A percentile compares a stretch with the other conserved stretches of the same genome.
Evolutionary conservation across 2,329 filamentous ascomycete genomes (phyloP).

Genomic region (Lecanicillium sp.): DNA sequence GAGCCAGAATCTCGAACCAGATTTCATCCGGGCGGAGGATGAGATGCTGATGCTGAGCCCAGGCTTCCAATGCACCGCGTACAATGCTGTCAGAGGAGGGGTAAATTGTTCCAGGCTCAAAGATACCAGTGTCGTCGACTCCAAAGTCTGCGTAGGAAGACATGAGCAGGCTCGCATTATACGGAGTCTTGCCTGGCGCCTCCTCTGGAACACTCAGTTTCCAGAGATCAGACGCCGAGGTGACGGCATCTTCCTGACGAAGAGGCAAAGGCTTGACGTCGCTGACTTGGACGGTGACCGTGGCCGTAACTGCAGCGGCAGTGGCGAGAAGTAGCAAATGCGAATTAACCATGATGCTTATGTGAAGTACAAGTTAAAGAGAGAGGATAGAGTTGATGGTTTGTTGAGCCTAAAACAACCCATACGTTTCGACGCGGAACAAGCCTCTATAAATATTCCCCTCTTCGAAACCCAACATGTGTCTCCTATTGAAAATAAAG

Average conservation of each 20-base stretch:
- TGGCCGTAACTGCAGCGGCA: constrained; percentile 5
- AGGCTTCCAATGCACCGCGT: constrained; percentile 35
- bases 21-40: constrained; percentile 44
- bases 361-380: no score
- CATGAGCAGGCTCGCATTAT: constrained; percentile 17
- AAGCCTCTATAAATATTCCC: no score
- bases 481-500: no score
- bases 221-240: constrained; percentile 21
- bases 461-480: no score
- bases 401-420: no score
- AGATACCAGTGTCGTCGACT: constrained; percentile 8
- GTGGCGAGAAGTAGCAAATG: constrained; percentile 4
- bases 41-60: constrained; percentile 41
- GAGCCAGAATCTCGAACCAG: constrained; percentile 45
- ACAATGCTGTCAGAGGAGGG: constrained; percentile 32
- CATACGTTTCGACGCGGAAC: no score
- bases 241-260: constrained; percentile 12
- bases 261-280: constrained; percentile 20
- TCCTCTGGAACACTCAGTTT: constrained; percentile 25
- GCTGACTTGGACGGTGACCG: constrained; percentile 16
- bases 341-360: no score
- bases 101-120: constrained; percentile 14
- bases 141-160: constrained; percentile 19
- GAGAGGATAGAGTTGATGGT: no score
- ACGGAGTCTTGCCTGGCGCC: constrained; percentile 12